Conservation (phyloP, 495 filamentous ascomycete genomes). For the Tricharina praecox region DNA sequence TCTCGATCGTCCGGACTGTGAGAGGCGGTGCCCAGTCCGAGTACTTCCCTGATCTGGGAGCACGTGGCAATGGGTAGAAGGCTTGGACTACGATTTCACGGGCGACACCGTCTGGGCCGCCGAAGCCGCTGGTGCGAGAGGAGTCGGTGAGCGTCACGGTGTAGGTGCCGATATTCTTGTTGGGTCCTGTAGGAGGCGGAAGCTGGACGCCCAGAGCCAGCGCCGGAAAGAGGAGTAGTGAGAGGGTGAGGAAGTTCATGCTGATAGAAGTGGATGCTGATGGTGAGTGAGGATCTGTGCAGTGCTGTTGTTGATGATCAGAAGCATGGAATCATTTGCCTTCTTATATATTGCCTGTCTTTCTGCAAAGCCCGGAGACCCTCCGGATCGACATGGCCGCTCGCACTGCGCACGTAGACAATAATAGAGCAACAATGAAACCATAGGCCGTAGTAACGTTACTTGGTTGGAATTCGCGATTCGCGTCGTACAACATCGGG, state of each 20-base stretch:
- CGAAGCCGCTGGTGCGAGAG: neutral
- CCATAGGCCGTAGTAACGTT: too few species aligned
- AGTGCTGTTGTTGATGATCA: neutral
- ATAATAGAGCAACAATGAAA: too few species aligned
- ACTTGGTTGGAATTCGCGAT: too few species aligned
- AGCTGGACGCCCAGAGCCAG: neutral
- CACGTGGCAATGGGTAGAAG: slow-evolving; percentile 1
- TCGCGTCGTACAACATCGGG: too few species aligned
- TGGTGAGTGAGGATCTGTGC: neutral
- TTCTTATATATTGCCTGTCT: too few species aligned
- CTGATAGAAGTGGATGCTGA: neutral
- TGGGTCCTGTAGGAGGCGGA: slow-evolving; percentile 1
- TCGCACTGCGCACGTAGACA: too few species aligned
- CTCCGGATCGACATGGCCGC: too few species aligned
- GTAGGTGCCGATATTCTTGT: neutral
- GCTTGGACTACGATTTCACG: slow-evolving; percentile 1
- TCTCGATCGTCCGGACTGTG: neutral
- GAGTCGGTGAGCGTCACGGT: slow-evolving; percentile 1
- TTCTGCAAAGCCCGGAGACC: too few species aligned
- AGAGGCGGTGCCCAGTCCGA: neutral
- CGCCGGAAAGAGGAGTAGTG: neutral
- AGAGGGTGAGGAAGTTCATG: neutral
- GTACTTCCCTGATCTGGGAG: neutral
- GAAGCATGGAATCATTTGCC: too few species aligned
- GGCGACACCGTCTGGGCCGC: neutral